Conservation (phyloP, 2,329 filamentous ascomycete genomes). For the Akanthomyces lecanii region DNA sequence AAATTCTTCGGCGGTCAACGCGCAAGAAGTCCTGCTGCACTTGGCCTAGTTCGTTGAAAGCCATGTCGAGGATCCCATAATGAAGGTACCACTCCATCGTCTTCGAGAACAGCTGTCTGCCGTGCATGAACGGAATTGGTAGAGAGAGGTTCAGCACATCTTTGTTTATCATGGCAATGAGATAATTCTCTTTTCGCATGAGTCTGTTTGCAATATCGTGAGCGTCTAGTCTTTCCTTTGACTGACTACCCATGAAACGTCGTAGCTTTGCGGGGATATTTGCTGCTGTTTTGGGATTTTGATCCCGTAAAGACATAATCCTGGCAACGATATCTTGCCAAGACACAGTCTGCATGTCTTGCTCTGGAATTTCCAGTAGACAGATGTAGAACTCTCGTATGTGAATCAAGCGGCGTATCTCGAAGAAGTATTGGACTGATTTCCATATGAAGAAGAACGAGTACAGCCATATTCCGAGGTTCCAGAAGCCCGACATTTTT, state of each 20-base stretch:
- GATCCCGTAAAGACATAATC: constrained; percentile 77
- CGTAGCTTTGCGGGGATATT: constrained; percentile 50
- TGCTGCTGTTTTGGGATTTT: constrained; percentile 74
- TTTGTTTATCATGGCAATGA: constrained; percentile 97
- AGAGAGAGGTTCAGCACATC: constrained; percentile 85
- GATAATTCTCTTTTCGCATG: constrained; percentile 95
- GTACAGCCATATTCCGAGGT: constrained; percentile 76
- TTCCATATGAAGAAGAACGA: constrained; percentile 83
- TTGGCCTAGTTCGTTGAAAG: constrained; percentile 86
- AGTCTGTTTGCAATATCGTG: constrained; percentile 95
- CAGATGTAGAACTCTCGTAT: constrained; percentile 84
- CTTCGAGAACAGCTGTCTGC: constrained; percentile 78
- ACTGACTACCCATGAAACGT: constrained; percentile 71
- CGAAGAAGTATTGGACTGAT: constrained; percentile 67
- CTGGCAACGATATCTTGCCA: constrained; percentile 89
- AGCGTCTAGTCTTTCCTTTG: constrained; percentile 90
- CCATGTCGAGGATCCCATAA: constrained; percentile 85
- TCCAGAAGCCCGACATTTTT: constrained; percentile 71
- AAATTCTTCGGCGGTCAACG: constrained; percentile 69
- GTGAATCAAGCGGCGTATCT: constrained; percentile 66
- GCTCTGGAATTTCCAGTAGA: constrained; percentile 72
- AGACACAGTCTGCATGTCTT: constrained; percentile 89
- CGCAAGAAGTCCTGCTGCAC: constrained; percentile 83
- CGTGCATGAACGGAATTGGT: constrained; percentile 76
- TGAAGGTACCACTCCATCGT: constrained; percentile 91